A percentile compares a stretch with the other conserved stretches of the same genome.
Evolutionary conservation across 2,329 filamentous ascomycete species (phyloP).

Genomic region (Penicillium sp.): DNA sequence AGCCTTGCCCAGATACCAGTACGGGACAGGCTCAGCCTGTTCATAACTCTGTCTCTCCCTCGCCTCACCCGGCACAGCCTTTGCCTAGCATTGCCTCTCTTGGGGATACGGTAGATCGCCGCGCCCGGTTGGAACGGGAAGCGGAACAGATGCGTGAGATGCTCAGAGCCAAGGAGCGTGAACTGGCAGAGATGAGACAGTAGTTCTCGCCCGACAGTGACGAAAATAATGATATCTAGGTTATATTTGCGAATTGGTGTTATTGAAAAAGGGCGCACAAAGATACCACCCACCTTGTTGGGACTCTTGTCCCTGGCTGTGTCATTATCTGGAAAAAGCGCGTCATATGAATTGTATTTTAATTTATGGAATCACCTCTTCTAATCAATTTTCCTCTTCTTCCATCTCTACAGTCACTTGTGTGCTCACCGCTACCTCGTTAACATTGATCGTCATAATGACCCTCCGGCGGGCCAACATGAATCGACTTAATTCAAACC

Average conservation of each 20-base stretch:
- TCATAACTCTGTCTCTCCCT: slow-evolving; percentile 26
- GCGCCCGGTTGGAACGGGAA: slow-evolving; percentile 65
- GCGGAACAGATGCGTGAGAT: slow-evolving; percentile 71
- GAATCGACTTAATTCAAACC: neutral
- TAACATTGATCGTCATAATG: slow-evolving; percentile 1
- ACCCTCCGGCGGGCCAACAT: neutral
- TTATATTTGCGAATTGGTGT: slow-evolving; percentile 10
- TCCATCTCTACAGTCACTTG: neutral
- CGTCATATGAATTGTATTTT: slow-evolving; percentile 9
- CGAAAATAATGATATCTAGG: slow-evolving; percentile 22
- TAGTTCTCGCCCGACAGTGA: slow-evolving; percentile 20
- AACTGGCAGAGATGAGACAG: slow-evolving; percentile 56
- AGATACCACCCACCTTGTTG: slow-evolving; percentile 24
- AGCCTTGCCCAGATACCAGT: slow-evolving; percentile 43
- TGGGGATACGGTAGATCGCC: slow-evolving; percentile 57
- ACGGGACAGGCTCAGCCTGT: slow-evolving; percentile 30
- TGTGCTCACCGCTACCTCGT: neutral
- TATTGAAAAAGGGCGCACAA: slow-evolving; percentile 11
- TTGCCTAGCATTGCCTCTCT: slow-evolving; percentile 44
- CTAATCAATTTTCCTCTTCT: neutral
- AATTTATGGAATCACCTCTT: slow-evolving; percentile 4
- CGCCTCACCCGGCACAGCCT: slow-evolving; percentile 25
- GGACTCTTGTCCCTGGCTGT: slow-evolving; percentile 16
- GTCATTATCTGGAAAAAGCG: slow-evolving; percentile 13
- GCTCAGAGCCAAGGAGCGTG: slow-evolving; percentile 68